phyloP scores from a whole-genome alignment of 2,329 filamentous ascomycete species.

The Aspergillus aculeatus region DNA sequence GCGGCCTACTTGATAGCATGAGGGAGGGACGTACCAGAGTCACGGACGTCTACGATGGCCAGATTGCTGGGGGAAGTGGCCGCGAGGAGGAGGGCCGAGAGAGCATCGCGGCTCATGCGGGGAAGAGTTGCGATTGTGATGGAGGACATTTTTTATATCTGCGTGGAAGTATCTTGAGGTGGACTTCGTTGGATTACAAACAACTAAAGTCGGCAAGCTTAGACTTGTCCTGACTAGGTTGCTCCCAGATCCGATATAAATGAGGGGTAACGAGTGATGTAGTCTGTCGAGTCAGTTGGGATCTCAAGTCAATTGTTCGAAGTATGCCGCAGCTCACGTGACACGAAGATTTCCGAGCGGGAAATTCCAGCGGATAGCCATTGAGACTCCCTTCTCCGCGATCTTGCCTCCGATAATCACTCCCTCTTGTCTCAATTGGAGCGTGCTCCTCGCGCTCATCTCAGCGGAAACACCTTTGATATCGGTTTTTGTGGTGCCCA shows the following conservation, averaged over 20 bases:
- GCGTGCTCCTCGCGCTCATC: too few relatives aligned
- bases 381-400: background rate
- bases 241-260: background rate
- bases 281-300: background rate
- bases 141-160: conserved; percentile 45
- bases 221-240: background rate
- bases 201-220: background rate
- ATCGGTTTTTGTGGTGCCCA: background rate
- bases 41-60: conserved; percentile 85
- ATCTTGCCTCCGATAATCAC: background rate
- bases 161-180: background rate
- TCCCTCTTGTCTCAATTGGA: background rate
- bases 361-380: conserved; percentile 12
- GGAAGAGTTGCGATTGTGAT: conserved; percentile 62
- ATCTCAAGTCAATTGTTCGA: background rate
- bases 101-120: conserved; percentile 66
- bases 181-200: background rate
- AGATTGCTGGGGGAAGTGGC: conserved; percentile 50
- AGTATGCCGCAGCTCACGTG: conserved; percentile 14
- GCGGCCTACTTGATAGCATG: too few relatives aligned
- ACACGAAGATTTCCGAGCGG: conserved; percentile 12
- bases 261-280: too few relatives aligned
- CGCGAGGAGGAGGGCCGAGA: conserved; percentile 64
- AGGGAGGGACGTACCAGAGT: conserved; percentile 59
- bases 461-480: too few relatives aligned